phyloP scores from a whole-genome alignment of 1,284 basidiomycete genomes.

The Sutorius eximius region DNA sequence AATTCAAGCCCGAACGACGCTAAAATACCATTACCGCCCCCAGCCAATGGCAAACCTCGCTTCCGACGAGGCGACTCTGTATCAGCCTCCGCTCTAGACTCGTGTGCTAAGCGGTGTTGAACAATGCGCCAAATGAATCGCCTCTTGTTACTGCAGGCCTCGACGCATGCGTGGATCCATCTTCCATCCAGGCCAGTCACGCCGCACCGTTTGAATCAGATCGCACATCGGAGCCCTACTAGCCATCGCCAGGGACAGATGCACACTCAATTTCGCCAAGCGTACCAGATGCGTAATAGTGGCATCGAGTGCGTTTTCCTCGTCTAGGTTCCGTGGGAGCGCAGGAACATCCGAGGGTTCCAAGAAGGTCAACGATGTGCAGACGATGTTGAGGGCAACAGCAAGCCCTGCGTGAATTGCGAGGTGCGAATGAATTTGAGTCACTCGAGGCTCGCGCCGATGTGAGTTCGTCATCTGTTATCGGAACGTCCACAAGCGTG shows the following conservation, averaged over 20 bases:
- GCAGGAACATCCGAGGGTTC: too few relatives aligned
- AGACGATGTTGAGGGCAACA: neutral
- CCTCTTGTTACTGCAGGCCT: too few relatives aligned
- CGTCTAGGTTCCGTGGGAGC: neutral
- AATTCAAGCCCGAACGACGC: too few relatives aligned
- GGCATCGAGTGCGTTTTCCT: constrained; percentile 10
- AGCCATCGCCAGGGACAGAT: neutral
- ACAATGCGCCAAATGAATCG: too few relatives aligned
- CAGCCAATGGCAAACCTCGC: too few relatives aligned
- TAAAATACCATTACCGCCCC: too few relatives aligned
- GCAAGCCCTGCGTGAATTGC: constrained; percentile 3
- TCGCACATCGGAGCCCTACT: too few relatives aligned
- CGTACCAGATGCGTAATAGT: constrained; percentile 1
- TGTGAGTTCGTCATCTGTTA: constrained; percentile 9
- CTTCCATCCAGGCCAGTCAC: constrained; percentile 5
- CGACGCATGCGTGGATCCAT: neutral
- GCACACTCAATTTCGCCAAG: constrained; percentile 1
- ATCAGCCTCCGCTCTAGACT: too few relatives aligned
- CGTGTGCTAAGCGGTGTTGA: too few relatives aligned
- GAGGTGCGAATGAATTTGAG: neutral
- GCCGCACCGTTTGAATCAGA: neutral
- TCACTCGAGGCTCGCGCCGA: constrained; percentile 1
- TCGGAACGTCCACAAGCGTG: neutral
- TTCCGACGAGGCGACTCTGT: too few relatives aligned
- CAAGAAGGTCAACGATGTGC: neutral